Evolutionary conservation across 371 early-diverging fungal genomes (phyloP), one percentile per base, ranked within the genome.

Genomic region (Choanephora cucurbitarum): DNA sequence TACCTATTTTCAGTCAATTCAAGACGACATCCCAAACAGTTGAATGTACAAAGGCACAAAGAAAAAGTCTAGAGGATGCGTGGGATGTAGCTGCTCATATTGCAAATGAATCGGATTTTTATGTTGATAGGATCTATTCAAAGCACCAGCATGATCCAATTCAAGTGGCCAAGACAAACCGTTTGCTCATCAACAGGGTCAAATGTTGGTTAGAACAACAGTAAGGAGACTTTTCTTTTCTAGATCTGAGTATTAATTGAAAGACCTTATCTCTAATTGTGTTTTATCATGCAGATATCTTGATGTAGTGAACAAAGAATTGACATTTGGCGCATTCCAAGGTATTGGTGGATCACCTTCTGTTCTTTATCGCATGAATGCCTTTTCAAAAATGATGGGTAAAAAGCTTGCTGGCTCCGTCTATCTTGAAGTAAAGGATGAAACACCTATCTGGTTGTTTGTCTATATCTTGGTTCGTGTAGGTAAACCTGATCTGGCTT

Each of bases 371-470:
- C 44, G 60, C 14, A 17, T 64, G 15, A 5, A 51, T 13, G 34
- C 42, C 21, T 59, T 31, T 31, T 52, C 55, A 33, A 14, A 39
- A 2, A 15, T 59, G 0, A 18, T 44, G 3, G 51, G 40, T 13
- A 59, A 50, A 5, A 42, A 21, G 1, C 13, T 15, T 14, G 39
- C 40, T 5, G 42, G 44, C 11, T 19, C 33, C 45, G 19, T 51
- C 17, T n/a, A 44, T 13, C 41, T 66, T 1, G 73, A 88, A 76
- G 65, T 82, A 39, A 67, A 77, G 14, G 73, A 82, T 22, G 76
- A 78, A 44, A 77, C 79, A 39, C 92, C 96, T 0, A 80, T 91
- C 24, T 95, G 96, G 95, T 88, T 91, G 0, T 89, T 89, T 57
- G 67, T 92, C 37, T 96, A 83, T 60, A 77, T 84, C 51, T 72